These are phyloP conservation scores for Chrysophaeum taylorii DNA, from an alignment of 352 stramenopile species.

Conservation along the genomic window DNA sequence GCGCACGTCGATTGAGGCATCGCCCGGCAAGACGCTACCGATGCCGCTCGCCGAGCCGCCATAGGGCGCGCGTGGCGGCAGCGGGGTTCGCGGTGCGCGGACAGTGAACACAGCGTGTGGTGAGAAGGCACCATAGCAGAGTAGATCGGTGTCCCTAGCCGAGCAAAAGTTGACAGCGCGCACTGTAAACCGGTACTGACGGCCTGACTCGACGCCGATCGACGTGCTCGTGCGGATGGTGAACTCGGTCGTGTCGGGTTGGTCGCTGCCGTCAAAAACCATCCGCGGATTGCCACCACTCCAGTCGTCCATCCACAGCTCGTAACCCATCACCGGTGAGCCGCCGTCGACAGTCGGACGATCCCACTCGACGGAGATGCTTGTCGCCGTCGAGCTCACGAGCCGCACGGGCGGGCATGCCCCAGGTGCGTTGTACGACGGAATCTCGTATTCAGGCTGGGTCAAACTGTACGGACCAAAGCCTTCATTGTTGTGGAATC, in stretches of 20 bases:
- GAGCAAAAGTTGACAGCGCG: conserved; percentile 85
- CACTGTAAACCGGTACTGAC: conserved; percentile 81
- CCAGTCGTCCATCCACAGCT: conserved; percentile 91
- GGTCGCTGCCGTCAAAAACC: conserved; percentile 82
- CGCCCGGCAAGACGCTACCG: conserved; percentile 27
- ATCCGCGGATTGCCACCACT: conserved; percentile 64
- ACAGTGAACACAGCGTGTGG: conserved; percentile 71
- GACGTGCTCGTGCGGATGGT: conserved; percentile 62
- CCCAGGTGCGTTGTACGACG: conserved; percentile 63
- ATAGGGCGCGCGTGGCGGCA: conserved; percentile 54
- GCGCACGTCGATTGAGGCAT: conserved; percentile 40
- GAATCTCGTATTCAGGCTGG: conserved; percentile 53
- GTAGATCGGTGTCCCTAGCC: conserved; percentile 41
- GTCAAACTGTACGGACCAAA: conserved; percentile 61
- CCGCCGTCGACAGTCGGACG: conserved; percentile 75
- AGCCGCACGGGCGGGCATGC: conserved; percentile 66
- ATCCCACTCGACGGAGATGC: conserved; percentile 78
- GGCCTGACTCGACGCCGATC: conserved; percentile 71
- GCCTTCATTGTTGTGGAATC: conserved; percentile 71
- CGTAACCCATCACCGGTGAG: conserved; percentile 77
- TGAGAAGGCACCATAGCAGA: conserved; percentile 78
- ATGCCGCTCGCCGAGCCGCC: conserved; percentile 30
- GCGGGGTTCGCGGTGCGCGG: conserved; percentile 59
- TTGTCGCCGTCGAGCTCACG: conserved; percentile 66
- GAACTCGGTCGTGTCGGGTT: conserved; percentile 55